Evolutionary conservation across 108 stramenopile genomes (phyloP), one percentile per base, ranked within the genome.

Genomic region (Discostella pseudostelligera): DNA sequence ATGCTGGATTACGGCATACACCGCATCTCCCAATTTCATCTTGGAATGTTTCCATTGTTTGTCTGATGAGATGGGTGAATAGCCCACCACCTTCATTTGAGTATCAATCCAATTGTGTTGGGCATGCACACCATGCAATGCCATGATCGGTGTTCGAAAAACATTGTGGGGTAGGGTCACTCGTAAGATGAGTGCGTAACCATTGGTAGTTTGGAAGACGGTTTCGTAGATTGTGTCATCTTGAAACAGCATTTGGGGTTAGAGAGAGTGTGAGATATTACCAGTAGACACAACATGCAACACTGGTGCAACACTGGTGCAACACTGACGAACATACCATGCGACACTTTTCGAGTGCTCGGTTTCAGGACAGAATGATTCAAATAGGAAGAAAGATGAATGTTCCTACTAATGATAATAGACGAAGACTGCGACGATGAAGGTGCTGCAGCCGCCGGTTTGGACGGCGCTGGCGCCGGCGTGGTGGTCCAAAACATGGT

Each of bases 141-240:
- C 76, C 85, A 93, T 86, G 40, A 59, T 71, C 0, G 92, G 92
- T 8, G 79, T 49, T 10, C 43, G 49, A 7, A 14, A 24, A n/a
- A 8, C 4, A 22, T 57, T 50, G 43, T 32, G 11, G 32, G 87
- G 88, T 21, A 89, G 37, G 37, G 87, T 65, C 24, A 92, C 85
- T 21, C 92, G 76, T 24, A 93, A 40, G 28, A 93, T 87, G 54
- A 93, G 73, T 8, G 87, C 87, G 53, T 82, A 76, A 0, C 84
- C 83, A 39, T 62, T 63, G 0, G 79, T 84, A n/a, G 88, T 93
- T 67, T 88, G 86, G 76, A 93, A 93, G 7, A 90, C 85, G 3
- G 92, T 93, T 53, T 93, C 88, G 56, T 87, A 89, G 1, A 84
- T 87, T 36, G 84, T 79, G 36, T 92, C 87, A 45, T 88, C 87